Evolutionary conservation across 2,329 filamentous ascomycete genomes (phyloP).

Genomic region (Tolypocladium tundrense): DNA sequence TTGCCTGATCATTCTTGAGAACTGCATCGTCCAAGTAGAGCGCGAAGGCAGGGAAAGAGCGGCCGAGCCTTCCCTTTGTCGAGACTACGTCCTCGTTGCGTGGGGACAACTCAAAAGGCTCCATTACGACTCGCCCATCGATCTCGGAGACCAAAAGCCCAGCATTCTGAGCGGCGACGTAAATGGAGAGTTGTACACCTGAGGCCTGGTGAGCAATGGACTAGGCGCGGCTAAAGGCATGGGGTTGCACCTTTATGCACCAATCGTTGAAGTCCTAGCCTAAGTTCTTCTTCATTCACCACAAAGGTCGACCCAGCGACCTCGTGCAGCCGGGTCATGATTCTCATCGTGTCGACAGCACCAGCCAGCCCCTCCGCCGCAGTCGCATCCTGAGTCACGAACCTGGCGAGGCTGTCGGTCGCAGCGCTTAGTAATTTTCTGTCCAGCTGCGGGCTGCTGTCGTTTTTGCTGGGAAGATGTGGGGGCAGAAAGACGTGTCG

Average conservation of each 20-base stretch:
- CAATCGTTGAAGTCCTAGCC: too few relatives aligned
- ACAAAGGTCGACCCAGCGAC: too few relatives aligned
- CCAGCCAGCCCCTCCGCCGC: too few relatives aligned
- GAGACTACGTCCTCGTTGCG: conserved; percentile 3
- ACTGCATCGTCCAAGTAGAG: conserved; percentile 6
- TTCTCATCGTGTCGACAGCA: too few relatives aligned
- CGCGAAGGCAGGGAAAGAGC: conserved; percentile 13
- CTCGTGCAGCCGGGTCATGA: too few relatives aligned
- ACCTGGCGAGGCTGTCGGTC: background rate
- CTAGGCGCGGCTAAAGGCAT: background rate
- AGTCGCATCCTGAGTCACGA: background rate
- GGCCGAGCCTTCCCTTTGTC: too few relatives aligned
- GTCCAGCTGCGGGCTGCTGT: background rate
- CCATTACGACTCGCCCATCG: conserved; percentile 11
- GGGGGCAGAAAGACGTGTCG: conserved; percentile 1
- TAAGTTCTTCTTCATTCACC: too few relatives aligned
- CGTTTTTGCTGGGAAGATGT: background rate
- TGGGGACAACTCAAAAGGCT: conserved; percentile 24
- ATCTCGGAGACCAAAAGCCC: conserved; percentile 18
- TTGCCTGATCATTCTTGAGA: conserved; percentile 5
- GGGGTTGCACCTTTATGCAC: too few relatives aligned
- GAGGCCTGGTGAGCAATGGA: background rate
- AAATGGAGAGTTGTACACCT: background rate
- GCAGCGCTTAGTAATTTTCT: too few relatives aligned
- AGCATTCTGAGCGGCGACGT: conserved; percentile 19